Conservation (phyloP, 352 stramenopile species). For the Pythium sukuiense region DNA sequence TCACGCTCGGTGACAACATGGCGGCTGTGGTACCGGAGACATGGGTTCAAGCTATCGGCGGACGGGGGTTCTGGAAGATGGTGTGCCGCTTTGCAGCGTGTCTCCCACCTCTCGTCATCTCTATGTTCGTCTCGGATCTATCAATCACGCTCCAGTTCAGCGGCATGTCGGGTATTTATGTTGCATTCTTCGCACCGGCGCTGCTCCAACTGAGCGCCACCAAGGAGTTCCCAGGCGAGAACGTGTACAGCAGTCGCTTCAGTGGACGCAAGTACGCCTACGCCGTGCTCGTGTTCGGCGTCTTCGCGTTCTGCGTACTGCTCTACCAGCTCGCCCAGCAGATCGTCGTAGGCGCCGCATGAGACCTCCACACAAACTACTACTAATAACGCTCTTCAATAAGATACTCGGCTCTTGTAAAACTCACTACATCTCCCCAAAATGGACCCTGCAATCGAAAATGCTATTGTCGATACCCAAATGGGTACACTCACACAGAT, state of each 20-base stretch:
- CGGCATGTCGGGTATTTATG: constrained; percentile 75
- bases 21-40: constrained; percentile 49
- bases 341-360: constrained; percentile 23
- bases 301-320: constrained; percentile 57
- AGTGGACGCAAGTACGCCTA: constrained; percentile 58
- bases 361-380: neutral
- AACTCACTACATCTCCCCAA: too few relatives aligned
- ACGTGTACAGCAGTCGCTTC: constrained; percentile 70
- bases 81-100: constrained; percentile 77
- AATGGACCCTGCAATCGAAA: neutral
- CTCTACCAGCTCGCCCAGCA: constrained; percentile 62
- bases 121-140: constrained; percentile 82
- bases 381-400: too few relatives aligned
- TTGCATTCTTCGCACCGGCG: constrained; percentile 78
- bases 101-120: constrained; percentile 76
- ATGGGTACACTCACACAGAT: too few relatives aligned
- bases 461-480: neutral
- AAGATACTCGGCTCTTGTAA: too few relatives aligned
- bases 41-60: constrained; percentile 37
- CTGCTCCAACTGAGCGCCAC: constrained; percentile 62
- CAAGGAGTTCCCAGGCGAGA: constrained; percentile 45
- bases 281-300: constrained; percentile 63
- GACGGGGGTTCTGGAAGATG: constrained; percentile 59
- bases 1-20: constrained; percentile 92
- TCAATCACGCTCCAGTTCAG: constrained; percentile 87